A percentile compares a stretch with the other conserved stretches of the same genome.
These are phyloP conservation scores for Aspergillus chevalieri DNA, from an alignment of 2,329 filamentous ascomycete genomes.

Conservation along the genomic window DNA sequence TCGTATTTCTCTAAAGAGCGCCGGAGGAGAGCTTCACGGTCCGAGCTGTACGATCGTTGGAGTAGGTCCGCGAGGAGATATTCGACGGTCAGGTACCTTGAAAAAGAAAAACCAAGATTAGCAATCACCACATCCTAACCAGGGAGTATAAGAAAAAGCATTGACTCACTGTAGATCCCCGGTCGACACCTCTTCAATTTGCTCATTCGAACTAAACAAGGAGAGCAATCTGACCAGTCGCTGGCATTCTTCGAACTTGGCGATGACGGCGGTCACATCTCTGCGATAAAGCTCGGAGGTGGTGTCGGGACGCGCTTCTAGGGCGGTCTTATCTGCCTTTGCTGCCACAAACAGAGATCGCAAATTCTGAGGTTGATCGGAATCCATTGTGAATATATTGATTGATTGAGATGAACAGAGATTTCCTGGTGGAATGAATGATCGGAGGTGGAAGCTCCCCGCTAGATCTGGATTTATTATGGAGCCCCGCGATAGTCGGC, in stretches of 20 bases:
- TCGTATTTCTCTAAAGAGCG: slow-evolving; percentile 68
- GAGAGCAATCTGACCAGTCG: slow-evolving; percentile 63
- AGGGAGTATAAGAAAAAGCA: not conserved
- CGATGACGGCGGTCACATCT: slow-evolving; percentile 60
- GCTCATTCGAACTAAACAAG: slow-evolving; percentile 87
- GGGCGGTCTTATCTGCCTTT: slow-evolving; percentile 47
- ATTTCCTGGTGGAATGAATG: not conserved
- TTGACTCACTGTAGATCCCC: slow-evolving; percentile 64
- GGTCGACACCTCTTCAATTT: slow-evolving; percentile 77
- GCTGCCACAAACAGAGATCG: slow-evolving; percentile 50
- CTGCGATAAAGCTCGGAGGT: slow-evolving; percentile 62
- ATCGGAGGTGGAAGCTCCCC: not conserved
- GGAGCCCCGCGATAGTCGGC: not conserved
- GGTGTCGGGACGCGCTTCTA: slow-evolving; percentile 61
- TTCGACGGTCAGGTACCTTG: slow-evolving; percentile 67
- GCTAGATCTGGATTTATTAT: not conserved
- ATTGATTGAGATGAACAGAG: not conserved
- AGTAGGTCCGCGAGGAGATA: slow-evolving; percentile 75
- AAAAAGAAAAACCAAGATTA: slow-evolving; percentile 12
- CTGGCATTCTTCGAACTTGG: slow-evolving; percentile 67
- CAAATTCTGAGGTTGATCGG: slow-evolving; percentile 49
- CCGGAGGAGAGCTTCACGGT: slow-evolving; percentile 59
- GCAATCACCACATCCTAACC: slow-evolving; percentile 2
- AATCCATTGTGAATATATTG: not conserved
- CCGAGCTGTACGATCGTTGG: slow-evolving; percentile 57